Evolutionary conservation across 2,329 filamentous ascomycete species (phyloP), one percentile per base, ranked within the genome.

Genomic region (Botrytis paeoniae): DNA sequence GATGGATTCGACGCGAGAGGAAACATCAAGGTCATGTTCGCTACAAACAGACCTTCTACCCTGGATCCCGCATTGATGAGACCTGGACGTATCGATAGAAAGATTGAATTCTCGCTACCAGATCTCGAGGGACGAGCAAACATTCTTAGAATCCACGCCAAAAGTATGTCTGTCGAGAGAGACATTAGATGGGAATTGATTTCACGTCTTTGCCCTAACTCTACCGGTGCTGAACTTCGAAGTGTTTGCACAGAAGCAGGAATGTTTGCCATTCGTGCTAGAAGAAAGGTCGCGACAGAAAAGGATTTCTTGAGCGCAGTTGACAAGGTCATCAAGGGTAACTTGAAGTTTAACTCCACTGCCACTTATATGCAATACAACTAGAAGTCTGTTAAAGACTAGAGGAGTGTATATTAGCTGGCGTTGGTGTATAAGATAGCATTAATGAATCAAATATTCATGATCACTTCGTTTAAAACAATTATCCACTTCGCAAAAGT

Each of bases 1-100:
- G 95, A 98, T 81, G 95, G 95, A 76, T 98, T 98, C 85, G 95
- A 98, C 81, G 93, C 94, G 66, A 89, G 95, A 83, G 95, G 95
- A 82, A 98, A 98, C 84, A 98, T 98, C 88, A 98, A 98, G 85
- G 95, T 98, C 84, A 98, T 98, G 95, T 98, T 98, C 81, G 95
- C 95, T 73, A 98, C 95, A 82, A 98, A 98, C 88, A 89, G 95
- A 82, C 95, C 95, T 4, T 97, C 94, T 6, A 98, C 95, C 6
- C 88, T 98, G 72, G 95, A 98, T 81, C 95, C 95, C n/a, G 95
- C 95, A 4, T 88, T 98, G 76, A 98, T 98, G 94, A 89, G 95
- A 85, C 95, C 95, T 18, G 95, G 95, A 45, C 95, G 95, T 88
- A 98, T 98, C 80, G 95, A 98, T 83, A 90, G 96, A 80, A 99